Conservation (phyloP, 108 stramenopile genomes). For the Conticribra guillardii region DNA sequence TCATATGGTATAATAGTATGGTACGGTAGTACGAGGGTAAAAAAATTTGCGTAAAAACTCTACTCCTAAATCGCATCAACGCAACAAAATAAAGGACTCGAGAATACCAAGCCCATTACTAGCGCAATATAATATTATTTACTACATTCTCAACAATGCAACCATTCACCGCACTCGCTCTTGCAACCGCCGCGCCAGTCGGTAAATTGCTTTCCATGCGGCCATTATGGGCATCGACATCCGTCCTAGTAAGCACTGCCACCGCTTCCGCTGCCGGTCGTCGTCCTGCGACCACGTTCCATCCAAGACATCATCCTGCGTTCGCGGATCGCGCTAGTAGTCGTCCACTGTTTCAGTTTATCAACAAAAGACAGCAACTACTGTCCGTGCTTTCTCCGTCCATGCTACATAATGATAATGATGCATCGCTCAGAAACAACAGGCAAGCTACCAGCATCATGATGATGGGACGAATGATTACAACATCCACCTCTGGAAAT, state of each 20-base stretch:
- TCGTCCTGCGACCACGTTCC: not conserved
- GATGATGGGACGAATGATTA: not conserved
- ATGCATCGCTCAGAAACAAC: not conserved
- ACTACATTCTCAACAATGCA: not conserved
- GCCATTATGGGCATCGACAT: not conserved
- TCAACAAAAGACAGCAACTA: not conserved
- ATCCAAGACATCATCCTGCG: not conserved
- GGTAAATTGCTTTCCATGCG: not conserved
- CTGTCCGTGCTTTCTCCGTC: not conserved
- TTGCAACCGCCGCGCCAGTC: not conserved
- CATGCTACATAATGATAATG: not conserved
- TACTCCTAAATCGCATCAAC: too few species aligned
- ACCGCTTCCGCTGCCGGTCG: not conserved
- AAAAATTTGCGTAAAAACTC: too few species aligned
- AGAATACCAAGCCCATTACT: too few species aligned
- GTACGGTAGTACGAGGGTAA: too few species aligned
- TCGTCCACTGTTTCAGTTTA: not conserved
- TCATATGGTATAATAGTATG: too few species aligned
- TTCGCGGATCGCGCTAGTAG: not conserved
- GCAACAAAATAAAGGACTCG: too few species aligned
- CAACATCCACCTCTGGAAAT: not conserved
- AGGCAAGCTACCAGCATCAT: too few species aligned
- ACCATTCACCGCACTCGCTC: not conserved
- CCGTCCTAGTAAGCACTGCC: not conserved
- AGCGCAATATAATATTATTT: not conserved